phyloP scores from a whole-genome alignment of 192 early-diverging fungal genomes.

The Haplosporangium gracile region DNA sequence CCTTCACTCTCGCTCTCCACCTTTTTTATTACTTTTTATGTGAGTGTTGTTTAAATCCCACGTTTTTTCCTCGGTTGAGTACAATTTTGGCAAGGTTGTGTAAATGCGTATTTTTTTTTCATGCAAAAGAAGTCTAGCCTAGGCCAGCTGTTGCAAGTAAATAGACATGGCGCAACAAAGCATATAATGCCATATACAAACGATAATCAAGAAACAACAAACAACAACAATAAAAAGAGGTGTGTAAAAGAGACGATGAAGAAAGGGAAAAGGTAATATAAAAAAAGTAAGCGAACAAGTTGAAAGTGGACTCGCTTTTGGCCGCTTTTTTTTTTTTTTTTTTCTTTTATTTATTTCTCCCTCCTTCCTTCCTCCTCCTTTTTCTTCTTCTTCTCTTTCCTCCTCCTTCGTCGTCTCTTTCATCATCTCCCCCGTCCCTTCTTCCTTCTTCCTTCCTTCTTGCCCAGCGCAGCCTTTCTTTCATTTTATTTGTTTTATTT shows the following conservation, averaged over 20 bases:
- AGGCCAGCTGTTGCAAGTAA: background rate
- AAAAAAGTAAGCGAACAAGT: background rate
- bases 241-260: background rate
- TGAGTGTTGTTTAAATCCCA: background rate
- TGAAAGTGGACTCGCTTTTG: background rate
- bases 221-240: background rate
- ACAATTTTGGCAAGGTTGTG: background rate
- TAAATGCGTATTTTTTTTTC: background rate
- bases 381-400: background rate
- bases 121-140: background rate
- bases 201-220: background rate
- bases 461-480: too few relatives aligned
- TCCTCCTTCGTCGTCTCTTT: background rate
- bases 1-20: background rate
- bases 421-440: background rate
- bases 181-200: too few relatives aligned
- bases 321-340: background rate
- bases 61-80: background rate
- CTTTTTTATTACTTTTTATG: too few relatives aligned
- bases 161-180: background rate
- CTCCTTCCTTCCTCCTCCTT: background rate
- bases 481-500: background rate
- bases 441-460: background rate
- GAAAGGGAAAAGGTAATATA: background rate
- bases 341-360: background rate